Evolutionary conservation across 768 basidiomycete species (phyloP).

Genomic region (Hygrophoropsis aurantiaca): DNA sequence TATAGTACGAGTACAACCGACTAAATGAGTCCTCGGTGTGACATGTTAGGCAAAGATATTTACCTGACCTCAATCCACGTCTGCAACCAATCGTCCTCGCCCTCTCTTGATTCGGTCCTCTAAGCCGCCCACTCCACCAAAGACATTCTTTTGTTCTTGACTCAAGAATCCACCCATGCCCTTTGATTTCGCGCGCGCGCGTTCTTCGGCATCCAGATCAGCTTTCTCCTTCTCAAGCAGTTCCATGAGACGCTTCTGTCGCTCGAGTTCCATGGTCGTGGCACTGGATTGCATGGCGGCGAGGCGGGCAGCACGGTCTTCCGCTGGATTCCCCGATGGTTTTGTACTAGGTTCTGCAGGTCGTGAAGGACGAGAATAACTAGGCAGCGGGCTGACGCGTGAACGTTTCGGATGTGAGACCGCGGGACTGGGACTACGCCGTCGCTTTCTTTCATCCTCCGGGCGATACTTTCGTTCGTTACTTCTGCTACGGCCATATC

Average conservation of each 20-base stretch:
- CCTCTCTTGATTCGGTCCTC: conserved; percentile 79
- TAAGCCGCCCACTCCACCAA: conserved; percentile 73
- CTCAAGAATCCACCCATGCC: conserved; percentile 82
- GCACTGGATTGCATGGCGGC: conserved; percentile 88
- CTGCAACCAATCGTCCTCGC: conserved; percentile 66
- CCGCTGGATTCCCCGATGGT: conserved; percentile 24
- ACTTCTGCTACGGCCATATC: conserved; percentile 26
- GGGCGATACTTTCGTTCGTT: conserved; percentile 21
- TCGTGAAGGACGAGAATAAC: conserved; percentile 17
- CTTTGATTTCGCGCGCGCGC: conserved; percentile 64
- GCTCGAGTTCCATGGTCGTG: conserved; percentile 58
- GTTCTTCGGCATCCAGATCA: conserved; percentile 72
- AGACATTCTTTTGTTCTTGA: conserved; percentile 81
- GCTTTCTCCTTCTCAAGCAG: conserved; percentile 77
- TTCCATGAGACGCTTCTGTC: conserved; percentile 67
- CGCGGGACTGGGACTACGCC: conserved; percentile 35
- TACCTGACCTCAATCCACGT: conserved; percentile 46
- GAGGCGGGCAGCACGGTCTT: conserved; percentile 79
- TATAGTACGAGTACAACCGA: conserved; percentile 3
- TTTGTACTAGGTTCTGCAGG: conserved; percentile 10
- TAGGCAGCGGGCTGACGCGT: conserved; percentile 43
- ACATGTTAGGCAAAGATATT: not conserved
- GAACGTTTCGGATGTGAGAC: conserved; percentile 43
- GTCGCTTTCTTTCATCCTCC: conserved; percentile 38
- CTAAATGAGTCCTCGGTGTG: conserved; percentile 2